A percentile compares a stretch with the other conserved stretches of the same genome.
Evolutionary conservation across 208 protist species (phyloP).

Genomic region (Acanthamoeba sp.): DNA sequence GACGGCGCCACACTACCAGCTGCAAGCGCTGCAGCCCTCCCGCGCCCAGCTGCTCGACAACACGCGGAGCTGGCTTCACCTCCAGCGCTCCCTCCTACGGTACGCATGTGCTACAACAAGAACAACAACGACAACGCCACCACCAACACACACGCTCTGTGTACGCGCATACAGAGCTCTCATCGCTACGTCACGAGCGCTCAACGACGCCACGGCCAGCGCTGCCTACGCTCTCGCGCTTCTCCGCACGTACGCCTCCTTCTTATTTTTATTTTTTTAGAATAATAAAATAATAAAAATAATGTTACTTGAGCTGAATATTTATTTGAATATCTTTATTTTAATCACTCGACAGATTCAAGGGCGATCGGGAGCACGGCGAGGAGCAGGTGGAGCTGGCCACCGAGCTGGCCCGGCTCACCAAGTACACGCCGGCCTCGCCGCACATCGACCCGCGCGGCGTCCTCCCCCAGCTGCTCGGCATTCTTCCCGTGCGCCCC

Average conservation of each 20-base stretch:
- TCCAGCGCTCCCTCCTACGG: conserved; percentile 39
- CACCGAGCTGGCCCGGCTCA: conserved; percentile 43
- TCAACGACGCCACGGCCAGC: conserved; percentile 42
- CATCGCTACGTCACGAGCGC: conserved; percentile 23
- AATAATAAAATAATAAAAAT: too few relatives aligned
- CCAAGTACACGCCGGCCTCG: conserved; percentile 20
- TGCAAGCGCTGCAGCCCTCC: neutral
- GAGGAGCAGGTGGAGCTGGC: conserved; percentile 59
- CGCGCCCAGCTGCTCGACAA: neutral
- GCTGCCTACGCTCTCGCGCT: conserved; percentile 46
- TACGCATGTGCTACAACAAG: neutral
- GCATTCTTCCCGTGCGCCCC: neutral
- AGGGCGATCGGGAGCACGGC: neutral
- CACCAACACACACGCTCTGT: neutral
- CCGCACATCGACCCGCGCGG: conserved; percentile 55
- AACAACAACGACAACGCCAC: too few relatives aligned
- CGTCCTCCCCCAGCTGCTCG: conserved; percentile 1
- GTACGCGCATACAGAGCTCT: neutral
- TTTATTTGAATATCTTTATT: too few relatives aligned
- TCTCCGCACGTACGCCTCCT: neutral
- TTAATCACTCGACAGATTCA: neutral
- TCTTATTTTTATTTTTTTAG: too few relatives aligned
- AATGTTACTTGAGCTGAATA: too few relatives aligned
- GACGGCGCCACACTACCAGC: conserved; percentile 51
- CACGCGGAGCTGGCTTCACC: neutral